Evolutionary conservation across 73 alveolate genomes (phyloP).

Genomic region (Paramecium tetraurelia): DNA sequence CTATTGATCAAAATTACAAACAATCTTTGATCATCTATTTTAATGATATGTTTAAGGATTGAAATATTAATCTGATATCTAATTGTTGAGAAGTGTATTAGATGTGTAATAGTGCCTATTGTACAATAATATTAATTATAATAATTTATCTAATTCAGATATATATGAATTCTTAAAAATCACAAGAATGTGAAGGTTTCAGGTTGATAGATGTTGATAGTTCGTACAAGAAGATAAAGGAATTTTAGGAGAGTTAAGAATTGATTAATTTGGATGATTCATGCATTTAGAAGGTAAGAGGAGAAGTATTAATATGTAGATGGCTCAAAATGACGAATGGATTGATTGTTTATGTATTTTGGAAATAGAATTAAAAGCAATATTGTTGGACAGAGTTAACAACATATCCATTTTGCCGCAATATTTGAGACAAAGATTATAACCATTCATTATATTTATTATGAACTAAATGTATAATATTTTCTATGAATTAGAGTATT

Average conservation of each 20-base stretch:
- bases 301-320: neutral
- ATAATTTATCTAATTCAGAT: neutral
- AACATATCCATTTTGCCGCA: neutral
- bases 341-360: neutral
- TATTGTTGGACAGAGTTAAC: neutral
- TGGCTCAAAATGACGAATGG: neutral
- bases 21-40: too few species aligned
- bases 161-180: neutral
- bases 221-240: neutral
- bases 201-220: neutral
- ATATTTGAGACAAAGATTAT: neutral
- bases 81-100: too few species aligned
- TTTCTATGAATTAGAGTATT: neutral
- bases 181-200: neutral
- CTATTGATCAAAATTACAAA: too few species aligned
- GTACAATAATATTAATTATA: too few species aligned
- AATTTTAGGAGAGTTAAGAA: neutral
- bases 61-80: too few species aligned
- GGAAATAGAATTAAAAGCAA: conserved; percentile 20
- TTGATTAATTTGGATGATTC: neutral
- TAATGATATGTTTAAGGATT: too few species aligned
- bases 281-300: neutral
- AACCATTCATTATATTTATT: neutral
- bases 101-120: neutral
- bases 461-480: neutral